phyloP scores from a whole-genome alignment of 2,329 filamentous ascomycete species.

The Paracorniculantispora psalliotae region DNA sequence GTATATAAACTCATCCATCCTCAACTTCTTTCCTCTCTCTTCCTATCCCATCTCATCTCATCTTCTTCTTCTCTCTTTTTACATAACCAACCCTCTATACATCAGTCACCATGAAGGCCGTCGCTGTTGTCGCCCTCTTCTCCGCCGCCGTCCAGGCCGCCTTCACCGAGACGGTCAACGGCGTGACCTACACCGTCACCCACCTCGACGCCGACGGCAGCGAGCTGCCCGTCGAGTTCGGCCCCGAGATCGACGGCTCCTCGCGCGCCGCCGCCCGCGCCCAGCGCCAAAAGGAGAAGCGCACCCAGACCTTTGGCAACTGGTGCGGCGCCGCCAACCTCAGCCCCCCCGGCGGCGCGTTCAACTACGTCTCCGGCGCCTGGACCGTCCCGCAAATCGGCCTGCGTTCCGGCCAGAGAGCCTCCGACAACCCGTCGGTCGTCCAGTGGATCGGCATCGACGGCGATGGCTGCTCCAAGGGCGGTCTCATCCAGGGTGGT shows the following conservation, averaged over 20 bases:
- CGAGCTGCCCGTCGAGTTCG: constrained; percentile 9
- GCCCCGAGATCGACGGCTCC: background rate
- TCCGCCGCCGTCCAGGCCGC: constrained; percentile 1
- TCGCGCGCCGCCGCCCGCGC: background rate
- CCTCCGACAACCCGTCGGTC: background rate
- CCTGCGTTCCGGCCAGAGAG: background rate
- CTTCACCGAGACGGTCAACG: constrained; percentile 4
- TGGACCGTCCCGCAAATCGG: background rate
- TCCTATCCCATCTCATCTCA: too few relatives aligned
- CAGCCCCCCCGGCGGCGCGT: background rate
- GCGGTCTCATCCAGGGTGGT: constrained; percentile 1
- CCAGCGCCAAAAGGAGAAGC: constrained; percentile 23
- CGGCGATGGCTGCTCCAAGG: constrained; percentile 3
- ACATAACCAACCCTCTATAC: background rate
- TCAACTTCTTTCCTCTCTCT: background rate
- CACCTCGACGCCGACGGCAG: constrained; percentile 3
- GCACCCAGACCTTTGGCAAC: background rate
- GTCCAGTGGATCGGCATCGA: constrained; percentile 7
- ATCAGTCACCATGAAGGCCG: background rate
- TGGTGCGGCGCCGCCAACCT: constrained; percentile 8
- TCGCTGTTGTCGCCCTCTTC: background rate
- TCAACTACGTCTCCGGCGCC: background rate
- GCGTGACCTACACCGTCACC: constrained; percentile 9
- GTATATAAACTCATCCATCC: background rate
- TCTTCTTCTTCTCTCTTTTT: background rate